Base-by-base conservation (phyloP, 192 early-diverging fungal species). In the Funneliformis mosseae region DNA sequence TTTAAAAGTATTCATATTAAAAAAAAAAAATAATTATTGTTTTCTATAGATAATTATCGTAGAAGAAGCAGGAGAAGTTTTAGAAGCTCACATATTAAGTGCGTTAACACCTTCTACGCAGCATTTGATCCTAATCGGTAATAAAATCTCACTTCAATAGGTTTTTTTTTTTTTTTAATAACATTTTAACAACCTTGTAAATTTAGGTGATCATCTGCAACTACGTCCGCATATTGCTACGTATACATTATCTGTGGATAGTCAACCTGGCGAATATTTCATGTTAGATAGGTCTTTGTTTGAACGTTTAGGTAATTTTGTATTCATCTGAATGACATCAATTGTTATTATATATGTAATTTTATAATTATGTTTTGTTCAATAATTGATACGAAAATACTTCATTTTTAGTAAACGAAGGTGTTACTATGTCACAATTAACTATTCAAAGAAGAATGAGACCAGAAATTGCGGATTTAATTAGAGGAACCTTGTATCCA, bases 1-100 rank as follows among this genome's bases (percentile, higher is more conserved):
- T 25, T 8, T 27, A 14, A 74, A 48, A 23, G 41, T 18, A 0
- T 55, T 55, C 16, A 18, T 4, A 55, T 55, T 12, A 4, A 18
- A 18, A 55, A 55, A 55, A 4, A 55, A 48, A 55, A 18, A 18
- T 55, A 55, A 5, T 55, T 55, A 55, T 21, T 16, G 16, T 7
- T 55, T 45, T 55, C 87, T 88, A 11, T 80, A 78, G 16, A 82
- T 91, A 25, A 88, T 91, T 74, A 85, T 91, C 46, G 86, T 84
- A 21, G 90, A 91, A 81, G 90, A 91, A 81, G 90, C 90, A 0
- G 90, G 86, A 9, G 88, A 90, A 76, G 85, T 89, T 28, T 66
- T 90, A 1, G 88, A 90, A 78, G 85, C 88, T 0, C 89, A 89
- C 64, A 89, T 90, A 63, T 68, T 90, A 7, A 80, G 85, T 5